phyloP scores from a whole-genome alignment of 208 protist genomes.

The Trypanosoma scelopori region DNA sequence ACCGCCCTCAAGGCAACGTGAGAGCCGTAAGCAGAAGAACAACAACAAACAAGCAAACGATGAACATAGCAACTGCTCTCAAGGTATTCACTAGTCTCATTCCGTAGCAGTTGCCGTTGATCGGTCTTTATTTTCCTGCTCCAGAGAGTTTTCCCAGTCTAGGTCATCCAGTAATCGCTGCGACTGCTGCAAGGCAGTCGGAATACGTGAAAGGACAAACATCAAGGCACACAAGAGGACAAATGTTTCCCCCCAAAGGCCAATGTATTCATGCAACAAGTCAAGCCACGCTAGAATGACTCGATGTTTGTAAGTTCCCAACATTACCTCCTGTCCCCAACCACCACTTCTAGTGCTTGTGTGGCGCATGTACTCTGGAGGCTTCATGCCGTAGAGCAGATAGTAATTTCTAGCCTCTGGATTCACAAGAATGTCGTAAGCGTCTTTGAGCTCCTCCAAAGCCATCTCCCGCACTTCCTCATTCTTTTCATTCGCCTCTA shows the following conservation, averaged over 20 bases:
- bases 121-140: slow-evolving; percentile 16
- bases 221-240: slow-evolving; percentile 55
- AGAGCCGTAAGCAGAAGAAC: slow-evolving; percentile 6
- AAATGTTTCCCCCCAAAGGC: slow-evolving; percentile 71
- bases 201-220: slow-evolving; percentile 65
- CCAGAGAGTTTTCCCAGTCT: slow-evolving; percentile 47
- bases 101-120: slow-evolving; percentile 3
- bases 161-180: slow-evolving; percentile 66
- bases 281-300: slow-evolving; percentile 84
- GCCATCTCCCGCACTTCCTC: slow-evolving; percentile 79
- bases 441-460: slow-evolving; percentile 82
- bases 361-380: slow-evolving; percentile 84
- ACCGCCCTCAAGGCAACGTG: background rate
- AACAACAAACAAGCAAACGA: slow-evolving; percentile 24
- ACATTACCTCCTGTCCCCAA: slow-evolving; percentile 81
- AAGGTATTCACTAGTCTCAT: background rate
- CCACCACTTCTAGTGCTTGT: slow-evolving; percentile 74
- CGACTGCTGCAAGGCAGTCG: slow-evolving; percentile 56
- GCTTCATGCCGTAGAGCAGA: slow-evolving; percentile 84
- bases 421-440: slow-evolving; percentile 85
- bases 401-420: slow-evolving; percentile 88
- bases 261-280: slow-evolving; percentile 68
- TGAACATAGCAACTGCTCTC: background rate
- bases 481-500: slow-evolving; percentile 61
- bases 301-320: slow-evolving; percentile 82